These are phyloP conservation scores for Angophora floribunda DNA, from an alignment of 345 rosid species.

Conservation along the genomic window DNA sequence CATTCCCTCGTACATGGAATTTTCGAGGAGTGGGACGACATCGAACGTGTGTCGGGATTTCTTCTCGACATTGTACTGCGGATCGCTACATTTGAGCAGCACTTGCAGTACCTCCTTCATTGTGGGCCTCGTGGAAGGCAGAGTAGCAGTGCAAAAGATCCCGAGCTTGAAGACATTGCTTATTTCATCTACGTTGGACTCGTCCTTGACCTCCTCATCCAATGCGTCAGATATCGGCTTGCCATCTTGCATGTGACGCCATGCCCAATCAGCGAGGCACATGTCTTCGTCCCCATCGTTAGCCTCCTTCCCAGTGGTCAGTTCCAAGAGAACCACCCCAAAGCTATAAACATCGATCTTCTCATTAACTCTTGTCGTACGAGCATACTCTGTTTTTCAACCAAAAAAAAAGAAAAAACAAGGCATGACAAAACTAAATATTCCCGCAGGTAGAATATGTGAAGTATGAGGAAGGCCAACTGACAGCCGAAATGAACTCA, in stretches of 20 bases:
- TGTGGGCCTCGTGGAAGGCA: conserved; percentile 36
- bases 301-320: conserved; percentile 49
- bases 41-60: not conserved
- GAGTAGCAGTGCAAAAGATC: conserved; percentile 29
- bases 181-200: conserved; percentile 24
- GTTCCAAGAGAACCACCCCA: conserved; percentile 56
- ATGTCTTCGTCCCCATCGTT: conserved; percentile 36
- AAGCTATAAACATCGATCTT: conserved; percentile 60
- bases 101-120: conserved; percentile 44
- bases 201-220: conserved; percentile 28
- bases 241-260: conserved; percentile 25
- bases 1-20: not conserved
- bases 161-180: conserved; percentile 42
- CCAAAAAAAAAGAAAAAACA: not conserved
- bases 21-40: conserved; percentile 5
- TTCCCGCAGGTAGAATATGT: not conserved
- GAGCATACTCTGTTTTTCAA: conserved; percentile 46
- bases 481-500: not conserved
- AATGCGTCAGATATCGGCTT: conserved; percentile 16
- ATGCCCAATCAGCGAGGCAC: conserved; percentile 54
- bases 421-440: not conserved
- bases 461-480: not conserved
- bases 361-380: conserved; percentile 34
- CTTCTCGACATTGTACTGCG: not conserved
- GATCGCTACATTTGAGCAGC: conserved; percentile 1